A percentile compares a stretch with the other conserved stretches of the same genome.
Conservation (phyloP, 2,329 filamentous ascomycete genomes). For the Aureobasidium sp. region DNA sequence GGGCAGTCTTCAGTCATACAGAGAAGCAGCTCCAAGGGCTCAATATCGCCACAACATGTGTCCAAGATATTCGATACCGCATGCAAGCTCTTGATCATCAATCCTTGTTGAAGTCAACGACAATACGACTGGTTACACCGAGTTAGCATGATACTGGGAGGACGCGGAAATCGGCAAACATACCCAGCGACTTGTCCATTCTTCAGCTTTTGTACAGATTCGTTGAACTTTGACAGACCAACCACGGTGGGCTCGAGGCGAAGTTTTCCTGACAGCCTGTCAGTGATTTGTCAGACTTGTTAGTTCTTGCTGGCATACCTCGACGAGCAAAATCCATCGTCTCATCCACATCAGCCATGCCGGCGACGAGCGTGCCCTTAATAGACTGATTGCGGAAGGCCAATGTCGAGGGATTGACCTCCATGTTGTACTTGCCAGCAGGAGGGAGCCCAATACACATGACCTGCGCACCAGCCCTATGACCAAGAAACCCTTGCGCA, state of each 20-base stretch:
- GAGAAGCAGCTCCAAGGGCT: not conserved
- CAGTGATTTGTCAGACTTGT: not conserved
- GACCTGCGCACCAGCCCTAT: constrained; percentile 43
- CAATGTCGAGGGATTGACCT: constrained; percentile 29
- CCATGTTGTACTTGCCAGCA: constrained; percentile 30
- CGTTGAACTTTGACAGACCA: constrained; percentile 40
- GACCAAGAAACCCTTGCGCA: constrained; percentile 40
- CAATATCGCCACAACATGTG: not conserved
- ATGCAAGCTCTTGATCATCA: not conserved
- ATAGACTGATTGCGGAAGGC: constrained; percentile 30
- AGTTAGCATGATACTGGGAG: too few species aligned
- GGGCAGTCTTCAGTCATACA: too few species aligned
- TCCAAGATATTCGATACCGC: not conserved
- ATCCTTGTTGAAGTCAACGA: constrained; percentile 46
- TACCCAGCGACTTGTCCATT: constrained; percentile 44
- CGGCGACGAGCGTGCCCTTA: constrained; percentile 38
- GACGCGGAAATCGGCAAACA: too few species aligned
- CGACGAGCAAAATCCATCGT: constrained; percentile 43
- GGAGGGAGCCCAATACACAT: constrained; percentile 42
- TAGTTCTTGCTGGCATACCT: constrained; percentile 41
- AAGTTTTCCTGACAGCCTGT: not conserved
- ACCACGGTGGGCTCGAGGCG: constrained; percentile 37
- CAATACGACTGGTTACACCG: constrained; percentile 31
- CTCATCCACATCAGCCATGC: constrained; percentile 42
- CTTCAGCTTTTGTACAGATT: constrained; percentile 45